Conservation (phyloP, 1,284 basidiomycete species). For the Phlebopus sp. region DNA sequence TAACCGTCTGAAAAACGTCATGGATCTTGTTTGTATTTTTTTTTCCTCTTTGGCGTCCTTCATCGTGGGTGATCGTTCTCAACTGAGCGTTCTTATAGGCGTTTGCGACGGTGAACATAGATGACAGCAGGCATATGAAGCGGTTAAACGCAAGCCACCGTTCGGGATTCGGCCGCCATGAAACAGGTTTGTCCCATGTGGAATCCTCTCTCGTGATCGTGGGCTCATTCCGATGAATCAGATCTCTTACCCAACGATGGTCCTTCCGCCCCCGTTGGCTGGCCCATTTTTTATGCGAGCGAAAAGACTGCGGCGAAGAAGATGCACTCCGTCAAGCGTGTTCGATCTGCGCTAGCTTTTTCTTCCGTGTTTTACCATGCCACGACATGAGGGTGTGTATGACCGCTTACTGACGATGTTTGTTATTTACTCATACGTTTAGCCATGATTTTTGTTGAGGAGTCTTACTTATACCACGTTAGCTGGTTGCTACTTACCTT, state of each 20-base stretch:
- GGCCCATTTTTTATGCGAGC: slow-evolving; percentile 21
- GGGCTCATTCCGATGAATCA: slow-evolving; percentile 6
- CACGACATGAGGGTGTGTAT: too few species aligned
- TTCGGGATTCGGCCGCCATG: slow-evolving; percentile 50
- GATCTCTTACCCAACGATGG: slow-evolving; percentile 53
- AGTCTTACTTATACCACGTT: too few species aligned
- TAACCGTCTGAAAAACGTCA: slow-evolving; percentile 49
- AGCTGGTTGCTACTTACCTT: too few species aligned
- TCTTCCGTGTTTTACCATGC: too few species aligned
- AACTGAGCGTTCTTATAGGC: slow-evolving; percentile 31
- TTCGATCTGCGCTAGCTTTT: too few species aligned
- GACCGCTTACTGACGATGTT: too few species aligned
- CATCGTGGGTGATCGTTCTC: not conserved
- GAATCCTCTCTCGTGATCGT: too few species aligned
- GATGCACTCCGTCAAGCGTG: not conserved
- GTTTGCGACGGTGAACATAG: slow-evolving; percentile 48
- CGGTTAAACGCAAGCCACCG: slow-evolving; percentile 45
- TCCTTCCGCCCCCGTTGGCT: slow-evolving; percentile 45
- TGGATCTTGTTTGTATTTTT: slow-evolving; percentile 43
- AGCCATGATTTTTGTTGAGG: too few species aligned
- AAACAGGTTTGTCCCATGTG: slow-evolving; percentile 38
- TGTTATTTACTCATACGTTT: too few species aligned
- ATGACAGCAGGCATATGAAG: slow-evolving; percentile 47
- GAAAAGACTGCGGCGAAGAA: not conserved
- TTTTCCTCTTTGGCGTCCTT: not conserved